Percentiles rank a stretch among this genome's conserved stretches.
Evolutionary conservation across 257 asterid genomes (phyloP).

Genomic region (Gentiana macrophylla): DNA sequence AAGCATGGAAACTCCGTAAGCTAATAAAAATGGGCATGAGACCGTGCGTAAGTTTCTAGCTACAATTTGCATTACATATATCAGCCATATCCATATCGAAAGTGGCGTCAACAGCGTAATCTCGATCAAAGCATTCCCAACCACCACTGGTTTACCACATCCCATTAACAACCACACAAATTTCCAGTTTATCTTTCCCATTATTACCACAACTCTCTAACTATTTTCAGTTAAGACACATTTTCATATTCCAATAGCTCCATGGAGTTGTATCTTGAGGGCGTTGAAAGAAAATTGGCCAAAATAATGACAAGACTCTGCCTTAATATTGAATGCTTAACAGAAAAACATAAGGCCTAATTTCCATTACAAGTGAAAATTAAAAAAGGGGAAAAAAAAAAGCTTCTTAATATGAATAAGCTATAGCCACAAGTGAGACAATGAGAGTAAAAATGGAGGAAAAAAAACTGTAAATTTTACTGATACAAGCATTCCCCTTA

Average conservation of each 20-base stretch:
- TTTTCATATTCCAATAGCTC: constrained; percentile 17
- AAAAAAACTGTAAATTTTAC: constrained; percentile 13
- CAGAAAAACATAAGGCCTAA: neutral
- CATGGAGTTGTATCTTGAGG: constrained; percentile 18
- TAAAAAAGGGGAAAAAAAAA: neutral
- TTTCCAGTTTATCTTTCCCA: constrained; percentile 64
- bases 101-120: constrained; percentile 54
- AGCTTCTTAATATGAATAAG: neutral
- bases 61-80: constrained; percentile 34
- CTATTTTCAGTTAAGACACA: constrained; percentile 43
- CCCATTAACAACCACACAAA: constrained; percentile 75
- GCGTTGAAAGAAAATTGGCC: constrained; percentile 19
- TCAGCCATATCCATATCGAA: constrained; percentile 71
- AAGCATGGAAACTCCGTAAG: neutral
- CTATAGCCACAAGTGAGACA: neutral
- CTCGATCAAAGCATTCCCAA: constrained; percentile 58
- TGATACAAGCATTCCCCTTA: constrained; percentile 2
- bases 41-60: neutral
- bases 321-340: constrained; percentile 22
- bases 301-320: constrained; percentile 22
- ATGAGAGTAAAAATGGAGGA: neutral
- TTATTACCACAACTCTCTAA: constrained; percentile 44
- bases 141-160: constrained; percentile 88
- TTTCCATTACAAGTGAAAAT: neutral
- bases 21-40: neutral